Evolutionary conservation across 306 rosid species (phyloP).

Genomic region (Coriaria nepalensis): DNA sequence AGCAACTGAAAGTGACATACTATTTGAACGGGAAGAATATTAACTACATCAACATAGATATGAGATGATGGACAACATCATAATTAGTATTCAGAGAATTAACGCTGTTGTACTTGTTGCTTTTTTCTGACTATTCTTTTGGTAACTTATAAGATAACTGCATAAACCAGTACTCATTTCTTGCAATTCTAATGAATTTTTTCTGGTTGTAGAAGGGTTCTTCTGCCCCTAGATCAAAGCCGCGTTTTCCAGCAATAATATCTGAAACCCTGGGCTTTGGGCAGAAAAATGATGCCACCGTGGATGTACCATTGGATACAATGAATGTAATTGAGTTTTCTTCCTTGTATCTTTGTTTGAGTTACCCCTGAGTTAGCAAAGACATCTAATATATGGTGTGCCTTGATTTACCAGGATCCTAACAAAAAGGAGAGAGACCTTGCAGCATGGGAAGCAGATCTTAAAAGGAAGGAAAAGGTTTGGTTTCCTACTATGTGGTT

Average conservation of each 20-base stretch:
- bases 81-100: too few species aligned
- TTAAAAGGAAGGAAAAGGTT: slow-evolving; percentile 75
- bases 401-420: slow-evolving; percentile 44
- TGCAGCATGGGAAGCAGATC: slow-evolving; percentile 88
- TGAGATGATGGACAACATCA: too few species aligned
- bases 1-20: too few species aligned
- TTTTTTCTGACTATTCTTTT: neutral
- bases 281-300: slow-evolving; percentile 81
- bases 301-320: slow-evolving; percentile 76
- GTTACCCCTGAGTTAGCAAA: slow-evolving; percentile 7
- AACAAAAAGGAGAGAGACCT: slow-evolving; percentile 72
- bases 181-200: slow-evolving; percentile 5
- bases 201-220: slow-evolving; percentile 44
- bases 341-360: slow-evolving; percentile 1
- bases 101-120: too few species aligned
- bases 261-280: slow-evolving; percentile 71
- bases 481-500: neutral
- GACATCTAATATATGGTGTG: slow-evolving; percentile 15
- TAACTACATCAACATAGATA: too few species aligned
- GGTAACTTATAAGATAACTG: neutral
- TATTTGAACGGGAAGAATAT: too few species aligned
- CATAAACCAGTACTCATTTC: neutral
- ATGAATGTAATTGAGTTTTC: slow-evolving; percentile 35
- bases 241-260: slow-evolving; percentile 47
- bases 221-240: slow-evolving; percentile 53